Evolutionary conservation across 495 filamentous ascomycete genomes (phyloP), one percentile per base, ranked within the genome.

Genomic region (Podospora pseudocomata): DNA sequence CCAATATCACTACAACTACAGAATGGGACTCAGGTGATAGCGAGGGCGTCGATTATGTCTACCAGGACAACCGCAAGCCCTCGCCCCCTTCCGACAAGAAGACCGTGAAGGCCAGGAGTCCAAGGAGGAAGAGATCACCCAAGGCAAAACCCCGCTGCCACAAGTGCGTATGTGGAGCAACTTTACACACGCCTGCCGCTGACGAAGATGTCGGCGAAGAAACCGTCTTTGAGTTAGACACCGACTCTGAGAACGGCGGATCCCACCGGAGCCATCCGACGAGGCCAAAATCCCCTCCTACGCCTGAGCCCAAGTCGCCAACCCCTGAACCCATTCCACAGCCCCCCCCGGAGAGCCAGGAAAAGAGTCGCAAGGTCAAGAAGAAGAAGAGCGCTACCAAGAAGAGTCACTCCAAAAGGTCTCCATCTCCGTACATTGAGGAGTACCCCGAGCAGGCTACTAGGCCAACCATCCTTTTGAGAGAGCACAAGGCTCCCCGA

Each of bases 21-120:
- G 74, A 76, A 63, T 76, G 70, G 61, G 74, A 76, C 54, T 76
- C 74, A 44, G 74, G 73, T 65, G 74, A 72, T 20, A 74, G 71
- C 23, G 74, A 70, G 55, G 65, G 68, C 1, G 66, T 72, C 28
- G 68, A 67, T 62, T 74, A 71, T 39, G 69, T 71, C 60, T 76
- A 74, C 68, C 61, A 73, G 60, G 66, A 68, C 18, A 44, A 65
- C 32, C 62, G 30, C 39, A 27, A 1, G 27, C 3, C 20, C 34
- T 16, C 55, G 5, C n/a, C 55, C 23, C 20, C 28, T 4, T 64
- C 63, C 16, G 66, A 60, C n/a, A 26, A 58, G 30, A 59, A 16
- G 13, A n/a, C 27, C 26, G 15, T 19, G 13, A 64, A 63, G 56
- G 23, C 9, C 54, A 65, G 30, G 28, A 71, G 72, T 34, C 70